Percentiles rank a stretch among this genome's conserved stretches.
Evolutionary conservation across 305 asterid genomes (phyloP).

Genomic region (Solanum hybrid): DNA sequence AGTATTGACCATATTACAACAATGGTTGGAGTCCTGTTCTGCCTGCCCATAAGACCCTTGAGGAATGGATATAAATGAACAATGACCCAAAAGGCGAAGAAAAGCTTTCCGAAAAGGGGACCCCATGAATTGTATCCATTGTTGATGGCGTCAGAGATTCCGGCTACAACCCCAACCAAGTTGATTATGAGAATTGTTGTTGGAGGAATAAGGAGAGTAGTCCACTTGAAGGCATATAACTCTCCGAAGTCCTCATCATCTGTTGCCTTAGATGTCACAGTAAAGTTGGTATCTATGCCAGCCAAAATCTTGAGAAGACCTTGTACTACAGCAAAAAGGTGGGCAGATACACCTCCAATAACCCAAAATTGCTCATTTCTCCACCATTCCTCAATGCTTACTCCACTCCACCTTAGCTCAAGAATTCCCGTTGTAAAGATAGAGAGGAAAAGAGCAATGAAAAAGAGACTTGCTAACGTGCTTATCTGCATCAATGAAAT

Average conservation of each 20-base stretch:
- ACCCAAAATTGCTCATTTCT: constrained; percentile 97
- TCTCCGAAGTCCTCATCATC: constrained; percentile 87
- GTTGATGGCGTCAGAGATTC: constrained; percentile 86
- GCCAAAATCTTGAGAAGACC: constrained; percentile 76
- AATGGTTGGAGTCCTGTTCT: constrained; percentile 91
- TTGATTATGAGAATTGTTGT: constrained; percentile 79
- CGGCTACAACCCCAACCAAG: constrained; percentile 91
- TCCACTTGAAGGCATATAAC: constrained; percentile 87
- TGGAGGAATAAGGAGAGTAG: constrained; percentile 86
- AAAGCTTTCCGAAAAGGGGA: constrained; percentile 83
- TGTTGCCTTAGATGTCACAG: constrained; percentile 73
- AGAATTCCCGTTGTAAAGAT: constrained; percentile 78
- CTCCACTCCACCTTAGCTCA: constrained; percentile 94
- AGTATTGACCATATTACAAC: constrained; percentile 88
- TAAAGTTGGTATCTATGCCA: constrained; percentile 87
- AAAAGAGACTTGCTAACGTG: constrained; percentile 71
- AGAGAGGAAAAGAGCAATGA: constrained; percentile 81
- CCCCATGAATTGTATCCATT: constrained; percentile 90
- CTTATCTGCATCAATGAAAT: constrained; percentile 50
- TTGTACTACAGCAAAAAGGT: constrained; percentile 79
- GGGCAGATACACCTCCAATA: constrained; percentile 84
- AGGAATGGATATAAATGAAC: constrained; percentile 87
- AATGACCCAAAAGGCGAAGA: constrained; percentile 92
- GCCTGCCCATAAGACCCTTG: constrained; percentile 91
- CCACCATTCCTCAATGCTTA: constrained; percentile 99